phyloP scores from a whole-genome alignment of 108 stramenopile genomes.

The Aurantiochytrium sp. region DNA sequence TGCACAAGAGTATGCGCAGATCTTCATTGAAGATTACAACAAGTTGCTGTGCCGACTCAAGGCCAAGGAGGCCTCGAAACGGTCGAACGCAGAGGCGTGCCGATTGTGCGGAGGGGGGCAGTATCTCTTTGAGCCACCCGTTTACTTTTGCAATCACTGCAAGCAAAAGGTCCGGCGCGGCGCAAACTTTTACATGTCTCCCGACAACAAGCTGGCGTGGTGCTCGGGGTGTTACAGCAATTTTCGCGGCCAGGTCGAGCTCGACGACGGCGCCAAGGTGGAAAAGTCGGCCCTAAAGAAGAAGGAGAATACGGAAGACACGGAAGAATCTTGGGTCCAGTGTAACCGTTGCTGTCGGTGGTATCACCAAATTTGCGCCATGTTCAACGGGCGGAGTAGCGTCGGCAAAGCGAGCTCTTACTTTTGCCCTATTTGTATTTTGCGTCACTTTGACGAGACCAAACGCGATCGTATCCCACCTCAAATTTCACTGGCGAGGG shows the following conservation, averaged over 20 bases:
- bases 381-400: constrained; percentile 66
- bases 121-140: not conserved
- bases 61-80: not conserved
- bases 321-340: constrained; percentile 88
- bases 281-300: constrained; percentile 36
- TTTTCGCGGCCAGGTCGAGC: constrained; percentile 26
- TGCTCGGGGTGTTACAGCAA: not conserved
- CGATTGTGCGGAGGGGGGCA: not conserved
- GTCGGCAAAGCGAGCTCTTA: not conserved
- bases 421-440: not conserved
- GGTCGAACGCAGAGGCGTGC: not conserved
- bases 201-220: not conserved
- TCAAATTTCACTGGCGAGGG: not conserved
- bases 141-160: not conserved
- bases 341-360: constrained; percentile 90
- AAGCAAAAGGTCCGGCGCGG: not conserved
- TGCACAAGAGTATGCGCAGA: not conserved
- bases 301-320: constrained; percentile 63
- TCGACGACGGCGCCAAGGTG: constrained; percentile 30
- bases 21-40: not conserved
- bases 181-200: not conserved
- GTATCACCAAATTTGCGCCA: constrained; percentile 96
- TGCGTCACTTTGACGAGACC: not conserved
- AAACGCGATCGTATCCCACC: not conserved
- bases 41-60: not conserved